These are phyloP conservation scores for Pythium phragmitis DNA, from an alignment of 352 stramenopile species.

Conservation along the genomic window DNA sequence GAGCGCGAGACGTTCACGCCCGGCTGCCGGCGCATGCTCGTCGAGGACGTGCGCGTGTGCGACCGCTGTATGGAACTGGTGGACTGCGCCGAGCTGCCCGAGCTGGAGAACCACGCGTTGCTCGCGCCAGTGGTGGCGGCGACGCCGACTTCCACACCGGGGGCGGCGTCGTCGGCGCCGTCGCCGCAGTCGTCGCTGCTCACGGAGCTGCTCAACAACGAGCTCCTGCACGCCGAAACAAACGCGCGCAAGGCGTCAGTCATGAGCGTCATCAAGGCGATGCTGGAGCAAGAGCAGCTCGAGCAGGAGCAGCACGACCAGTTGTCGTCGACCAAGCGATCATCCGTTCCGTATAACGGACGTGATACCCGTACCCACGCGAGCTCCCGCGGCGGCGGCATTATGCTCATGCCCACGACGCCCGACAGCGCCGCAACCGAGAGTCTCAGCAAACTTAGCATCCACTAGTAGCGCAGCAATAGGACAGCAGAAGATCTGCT, in stretches of 20 bases:
- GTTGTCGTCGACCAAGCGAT: background rate
- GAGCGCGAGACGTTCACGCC: conserved; percentile 25
- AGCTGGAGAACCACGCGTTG: conserved; percentile 32
- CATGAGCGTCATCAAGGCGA: conserved; percentile 51
- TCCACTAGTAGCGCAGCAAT: background rate
- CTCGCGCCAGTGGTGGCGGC: conserved; percentile 32
- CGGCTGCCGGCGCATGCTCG: conserved; percentile 18
- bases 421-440: background rate
- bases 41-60: conserved; percentile 51
- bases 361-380: background rate
- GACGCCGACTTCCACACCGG: conserved; percentile 19
- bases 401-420: conserved; percentile 15
- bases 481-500: background rate
- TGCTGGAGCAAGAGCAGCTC: conserved; percentile 44
- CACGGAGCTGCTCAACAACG: conserved; percentile 40
- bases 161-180: background rate
- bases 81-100: conserved; percentile 45
- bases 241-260: conserved; percentile 40
- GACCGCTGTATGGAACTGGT: conserved; percentile 62
- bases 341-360: background rate
- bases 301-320: background rate
- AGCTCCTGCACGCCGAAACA: conserved; percentile 31
- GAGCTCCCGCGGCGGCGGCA: conserved; percentile 9
- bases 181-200: conserved; percentile 31
- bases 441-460: background rate